A percentile compares a stretch with the other conserved stretches of the same genome.
Conservation (phyloP, 306 rosid genomes). For the Lathyrus oleraceus region DNA sequence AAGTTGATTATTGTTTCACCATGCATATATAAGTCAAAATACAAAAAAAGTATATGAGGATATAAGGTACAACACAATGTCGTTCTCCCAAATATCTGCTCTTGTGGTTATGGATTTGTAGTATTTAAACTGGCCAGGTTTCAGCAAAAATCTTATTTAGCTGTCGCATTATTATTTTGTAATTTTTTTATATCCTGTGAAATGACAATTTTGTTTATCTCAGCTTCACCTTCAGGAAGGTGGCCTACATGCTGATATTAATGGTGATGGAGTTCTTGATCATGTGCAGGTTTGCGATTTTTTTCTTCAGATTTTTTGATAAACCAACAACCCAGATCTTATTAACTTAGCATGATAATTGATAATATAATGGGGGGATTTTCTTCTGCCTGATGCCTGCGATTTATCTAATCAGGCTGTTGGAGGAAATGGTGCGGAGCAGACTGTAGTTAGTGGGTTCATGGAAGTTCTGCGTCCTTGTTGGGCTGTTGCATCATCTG, state of each 20-base stretch:
- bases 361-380: conserved; percentile 8
- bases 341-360: conserved; percentile 28
- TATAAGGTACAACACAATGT: conserved; percentile 2
- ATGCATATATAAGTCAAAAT: conserved; percentile 26
- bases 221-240: conserved; percentile 99
- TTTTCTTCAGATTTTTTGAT: background rate
- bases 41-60: background rate
- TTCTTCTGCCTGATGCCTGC: conserved; percentile 32
- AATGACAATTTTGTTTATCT: conserved; percentile 40
- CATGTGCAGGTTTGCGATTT: conserved; percentile 81
- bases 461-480: conserved; percentile 98
- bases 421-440: conserved; percentile 98
- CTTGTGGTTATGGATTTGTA: background rate
- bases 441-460: conserved; percentile 91
- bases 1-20: conserved; percentile 22
- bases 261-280: conserved; percentile 98
- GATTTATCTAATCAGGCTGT: conserved; percentile 69
- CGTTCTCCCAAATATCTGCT: conserved; percentile 21
- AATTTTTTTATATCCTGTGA: background rate
- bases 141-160: conserved; percentile 12
- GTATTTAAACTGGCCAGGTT: conserved; percentile 18
- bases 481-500: conserved; percentile 99
- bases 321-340: background rate
- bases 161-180: conserved; percentile 15
- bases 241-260: conserved; percentile 97